phyloP scores from a whole-genome alignment of 345 rosid genomes.

The Eucalyptus pumila region DNA sequence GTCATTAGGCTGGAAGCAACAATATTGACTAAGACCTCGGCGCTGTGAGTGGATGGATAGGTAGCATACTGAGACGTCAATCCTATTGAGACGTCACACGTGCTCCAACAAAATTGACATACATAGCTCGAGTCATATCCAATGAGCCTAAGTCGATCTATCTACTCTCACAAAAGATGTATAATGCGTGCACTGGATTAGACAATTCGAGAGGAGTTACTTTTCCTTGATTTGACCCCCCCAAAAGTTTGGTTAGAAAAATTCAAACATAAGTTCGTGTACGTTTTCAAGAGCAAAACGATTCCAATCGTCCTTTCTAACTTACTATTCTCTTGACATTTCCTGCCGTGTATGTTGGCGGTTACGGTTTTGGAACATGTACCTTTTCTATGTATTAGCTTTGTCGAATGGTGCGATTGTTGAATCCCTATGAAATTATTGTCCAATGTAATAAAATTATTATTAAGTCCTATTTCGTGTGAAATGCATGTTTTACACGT shows the following conservation, averaged over 20 bases:
- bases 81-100: neutral
- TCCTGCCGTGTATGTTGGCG: neutral
- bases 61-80: neutral
- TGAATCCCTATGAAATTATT: neutral
- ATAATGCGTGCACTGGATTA: neutral
- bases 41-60: neutral
- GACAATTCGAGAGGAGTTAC: neutral
- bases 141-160: neutral
- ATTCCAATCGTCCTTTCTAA: neutral
- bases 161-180: neutral
- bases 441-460: neutral
- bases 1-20: neutral
- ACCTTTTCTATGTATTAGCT: neutral
- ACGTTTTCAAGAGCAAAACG: neutral
- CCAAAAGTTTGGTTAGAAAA: neutral
- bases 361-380: neutral
- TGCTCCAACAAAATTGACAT: neutral
- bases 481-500: neutral
- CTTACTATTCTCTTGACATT: neutral
- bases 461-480: neutral
- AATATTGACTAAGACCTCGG: neutral
- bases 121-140: neutral
- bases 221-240: neutral
- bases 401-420: neutral
- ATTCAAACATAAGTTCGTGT: neutral